Evolutionary conservation across 225 moss, liverwort and hornwort genomes (phyloP).

Genomic region (Lunularia cruciata): DNA sequence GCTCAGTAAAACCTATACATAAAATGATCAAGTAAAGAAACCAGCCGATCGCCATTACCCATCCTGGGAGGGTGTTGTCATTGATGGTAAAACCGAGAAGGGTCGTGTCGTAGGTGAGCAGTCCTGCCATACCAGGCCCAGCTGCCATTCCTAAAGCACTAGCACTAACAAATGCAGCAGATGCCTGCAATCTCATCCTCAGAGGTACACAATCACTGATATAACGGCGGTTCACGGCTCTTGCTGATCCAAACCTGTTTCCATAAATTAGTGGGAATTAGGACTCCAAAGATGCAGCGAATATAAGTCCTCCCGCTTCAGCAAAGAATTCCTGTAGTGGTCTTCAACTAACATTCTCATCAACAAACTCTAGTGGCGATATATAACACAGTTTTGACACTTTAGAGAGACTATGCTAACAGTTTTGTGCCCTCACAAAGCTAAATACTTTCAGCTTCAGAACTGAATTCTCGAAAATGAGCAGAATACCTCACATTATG

Average conservation of each 20-base stretch:
- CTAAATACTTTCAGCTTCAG: too few species aligned
- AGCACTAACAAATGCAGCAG: conserved; percentile 88
- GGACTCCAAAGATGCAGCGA: too few species aligned
- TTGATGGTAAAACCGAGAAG: conserved; percentile 75
- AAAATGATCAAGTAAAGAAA: conserved; percentile 60
- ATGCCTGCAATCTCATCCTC: conserved; percentile 59
- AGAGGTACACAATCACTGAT: conserved; percentile 80
- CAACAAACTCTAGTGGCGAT: too few species aligned
- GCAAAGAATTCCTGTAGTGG: too few species aligned
- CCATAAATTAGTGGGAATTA: neutral
- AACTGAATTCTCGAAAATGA: too few species aligned
- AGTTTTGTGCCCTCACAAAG: too few species aligned
- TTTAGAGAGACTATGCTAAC: too few species aligned
- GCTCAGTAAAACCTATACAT: conserved; percentile 67
- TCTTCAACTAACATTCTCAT: too few species aligned
- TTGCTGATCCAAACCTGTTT: conserved; percentile 74
- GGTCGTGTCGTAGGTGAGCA: conserved; percentile 49
- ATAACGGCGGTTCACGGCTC: conserved; percentile 84
- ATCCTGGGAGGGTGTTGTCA: conserved; percentile 85
- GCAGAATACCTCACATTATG: too few species aligned
- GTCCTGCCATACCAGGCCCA: conserved; percentile 75
- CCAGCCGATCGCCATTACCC: conserved; percentile 81
- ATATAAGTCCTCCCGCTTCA: too few species aligned
- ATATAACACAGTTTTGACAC: too few species aligned
- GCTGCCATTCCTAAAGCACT: conserved; percentile 90